These are phyloP conservation scores for Didymosphaeria variabile DNA, from an alignment of 2,329 filamentous ascomycete genomes.

Conservation along the genomic window DNA sequence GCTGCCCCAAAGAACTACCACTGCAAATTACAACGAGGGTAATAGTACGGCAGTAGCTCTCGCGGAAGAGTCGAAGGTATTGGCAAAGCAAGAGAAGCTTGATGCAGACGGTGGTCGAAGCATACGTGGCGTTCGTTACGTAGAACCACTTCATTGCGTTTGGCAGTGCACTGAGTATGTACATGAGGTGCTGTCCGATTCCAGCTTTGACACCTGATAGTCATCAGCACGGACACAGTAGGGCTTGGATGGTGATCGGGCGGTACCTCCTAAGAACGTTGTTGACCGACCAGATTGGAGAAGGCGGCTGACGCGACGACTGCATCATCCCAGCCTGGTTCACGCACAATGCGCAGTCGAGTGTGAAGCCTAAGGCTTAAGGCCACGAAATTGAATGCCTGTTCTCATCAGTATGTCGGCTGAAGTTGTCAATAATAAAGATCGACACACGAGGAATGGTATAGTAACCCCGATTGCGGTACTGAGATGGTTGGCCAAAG, in stretches of 20 bases:
- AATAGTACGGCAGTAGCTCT: constrained; percentile 27
- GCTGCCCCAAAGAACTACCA: constrained; percentile 33
- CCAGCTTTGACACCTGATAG: constrained; percentile 33
- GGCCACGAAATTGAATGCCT: constrained; percentile 37
- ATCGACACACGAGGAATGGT: not conserved
- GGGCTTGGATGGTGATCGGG: not conserved
- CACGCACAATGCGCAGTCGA: constrained; percentile 34
- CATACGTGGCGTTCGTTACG: constrained; percentile 28
- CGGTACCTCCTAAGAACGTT: not conserved
- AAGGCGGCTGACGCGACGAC: constrained; percentile 35
- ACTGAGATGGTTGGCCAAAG: not conserved
- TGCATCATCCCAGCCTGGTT: constrained; percentile 45
- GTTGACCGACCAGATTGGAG: not conserved
- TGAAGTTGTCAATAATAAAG: not conserved
- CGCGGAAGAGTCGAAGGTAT: constrained; percentile 43
- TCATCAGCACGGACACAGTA: not conserved
- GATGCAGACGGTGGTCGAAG: constrained; percentile 38
- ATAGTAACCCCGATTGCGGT: not conserved
- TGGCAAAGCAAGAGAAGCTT: constrained; percentile 47
- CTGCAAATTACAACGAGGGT: constrained; percentile 22
- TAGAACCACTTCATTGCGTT: constrained; percentile 27
- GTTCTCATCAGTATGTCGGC: constrained; percentile 4
- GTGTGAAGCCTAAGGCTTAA: constrained; percentile 38
- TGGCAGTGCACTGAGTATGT: constrained; percentile 21
- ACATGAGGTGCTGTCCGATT: constrained; percentile 41